Base-by-base conservation (phyloP, 1,284 basidiomycete genomes). In the Porodaedalea pini region DNA sequence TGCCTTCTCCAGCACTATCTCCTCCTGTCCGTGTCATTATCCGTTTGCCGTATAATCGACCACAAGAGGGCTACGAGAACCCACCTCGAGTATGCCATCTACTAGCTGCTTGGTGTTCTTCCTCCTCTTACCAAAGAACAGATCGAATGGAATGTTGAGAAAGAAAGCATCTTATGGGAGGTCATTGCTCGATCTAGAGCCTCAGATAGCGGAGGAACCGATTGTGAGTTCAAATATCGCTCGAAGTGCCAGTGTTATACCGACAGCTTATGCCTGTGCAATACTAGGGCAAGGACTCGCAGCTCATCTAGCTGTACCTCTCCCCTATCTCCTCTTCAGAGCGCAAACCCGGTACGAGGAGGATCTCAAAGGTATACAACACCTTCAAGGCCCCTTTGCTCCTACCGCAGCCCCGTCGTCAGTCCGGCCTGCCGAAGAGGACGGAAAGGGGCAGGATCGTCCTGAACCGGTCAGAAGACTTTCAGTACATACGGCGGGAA, bases 91-190 rank as follows among this genome's bases (percentile, higher is more conserved):
- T 90, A 69, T 67, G 81, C 34, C 27, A 3, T 36, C 17, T 13
- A 19, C 17, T 7, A 15, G 15, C n/a, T 19, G 76, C 32, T 56
- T 10, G n/a, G 39, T 23, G 29, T 25, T 34, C 39, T 57, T 47
- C 40, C 43, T 49, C 54, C 17, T n/a, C 44, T 19, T 32, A 29
- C 19, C 50, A 61, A 69, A 67, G 63, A 64, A 54, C 65, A 88
- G 90, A 84, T 92, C 69, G 83, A 87, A 75, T 92, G 89, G 90
- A 88, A 79, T 45, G 63, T 79, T 3, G 87, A 91, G 60, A 92
- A 92, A 69, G 89, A 90, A 51, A 85, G 84, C 61, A 81, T 89
- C 13, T 73, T 92, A 4, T 92, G 90, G 90, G 88, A 89, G 68
- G 85, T 88, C 48, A 89, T 92, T 60, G 84, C 88, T 56, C 79